A percentile compares a stretch with the other conserved stretches of the same genome.
Conservation (phyloP, 129 eudicot genomes). For the Arctium lappa region DNA sequence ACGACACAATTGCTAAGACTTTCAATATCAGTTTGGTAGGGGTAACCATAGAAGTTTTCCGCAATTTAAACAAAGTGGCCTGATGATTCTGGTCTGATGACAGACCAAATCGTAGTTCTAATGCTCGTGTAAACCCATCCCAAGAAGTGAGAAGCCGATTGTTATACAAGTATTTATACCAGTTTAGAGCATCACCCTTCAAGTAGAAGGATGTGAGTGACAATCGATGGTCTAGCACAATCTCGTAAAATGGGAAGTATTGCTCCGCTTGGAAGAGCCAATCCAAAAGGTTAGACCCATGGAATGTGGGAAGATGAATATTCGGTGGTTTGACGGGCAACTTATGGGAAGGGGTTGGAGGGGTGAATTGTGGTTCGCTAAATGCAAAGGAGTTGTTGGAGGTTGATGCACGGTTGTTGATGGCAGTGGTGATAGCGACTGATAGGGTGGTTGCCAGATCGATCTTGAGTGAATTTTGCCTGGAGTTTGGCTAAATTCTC, state of each 20-base stretch:
- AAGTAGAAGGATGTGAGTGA: no score
- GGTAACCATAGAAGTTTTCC: no score
- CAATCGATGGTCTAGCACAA: background rate
- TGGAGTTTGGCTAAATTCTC: background rate
- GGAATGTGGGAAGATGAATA: background rate
- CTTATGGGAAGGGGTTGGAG: background rate
- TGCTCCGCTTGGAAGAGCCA: background rate
- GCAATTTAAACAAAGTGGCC: no score
- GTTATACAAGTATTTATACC: no score
- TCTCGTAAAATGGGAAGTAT: background rate
- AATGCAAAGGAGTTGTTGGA: background rate
- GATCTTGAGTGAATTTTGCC: background rate
- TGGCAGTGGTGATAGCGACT: background rate
- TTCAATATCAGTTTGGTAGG: no score
- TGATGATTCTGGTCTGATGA: no score
- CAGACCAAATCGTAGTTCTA: no score
- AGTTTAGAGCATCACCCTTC: no score
- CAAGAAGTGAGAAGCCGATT: no score
- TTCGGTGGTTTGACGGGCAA: background rate
- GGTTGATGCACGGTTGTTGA: background rate
- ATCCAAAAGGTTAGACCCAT: background rate
- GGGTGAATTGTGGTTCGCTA: background rate
- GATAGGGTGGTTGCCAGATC: background rate
- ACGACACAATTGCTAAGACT: no score
- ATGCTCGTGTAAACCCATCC: no score